A percentile compares a stretch with the other conserved stretches of the same genome.
Conservation (phyloP, 139 green algal species). For the Volvox africanus region DNA sequence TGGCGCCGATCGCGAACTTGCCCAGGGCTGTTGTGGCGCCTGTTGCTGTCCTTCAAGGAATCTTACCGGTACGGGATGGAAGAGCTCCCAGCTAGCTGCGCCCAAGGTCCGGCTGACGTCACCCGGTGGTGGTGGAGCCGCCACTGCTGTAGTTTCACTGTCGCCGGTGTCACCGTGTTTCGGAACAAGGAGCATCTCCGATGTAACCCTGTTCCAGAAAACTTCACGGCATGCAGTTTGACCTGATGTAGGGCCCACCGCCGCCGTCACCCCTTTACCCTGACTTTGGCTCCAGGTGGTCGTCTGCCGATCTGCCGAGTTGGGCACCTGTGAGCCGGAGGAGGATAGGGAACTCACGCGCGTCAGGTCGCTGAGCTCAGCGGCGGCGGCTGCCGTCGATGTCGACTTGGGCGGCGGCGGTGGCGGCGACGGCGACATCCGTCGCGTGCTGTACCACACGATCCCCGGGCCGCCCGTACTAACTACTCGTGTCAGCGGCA, state of each 20-base stretch:
- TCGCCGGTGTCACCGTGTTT: neutral
- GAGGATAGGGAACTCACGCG: neutral
- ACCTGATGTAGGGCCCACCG: neutral
- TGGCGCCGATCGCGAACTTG: neutral
- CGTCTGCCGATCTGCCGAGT: neutral
- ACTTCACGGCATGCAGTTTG: neutral
- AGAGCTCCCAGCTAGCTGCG: neutral
- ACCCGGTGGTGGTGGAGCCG: neutral
- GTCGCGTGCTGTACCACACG: constrained; percentile 37
- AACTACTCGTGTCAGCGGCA: neutral
- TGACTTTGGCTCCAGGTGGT: no score
- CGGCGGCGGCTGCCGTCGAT: neutral
- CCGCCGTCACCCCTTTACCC: neutral
- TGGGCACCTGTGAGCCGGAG: neutral
- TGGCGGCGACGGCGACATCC: neutral
- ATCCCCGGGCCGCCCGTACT: constrained; percentile 12
- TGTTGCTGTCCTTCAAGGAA: neutral
- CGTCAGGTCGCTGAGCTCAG: neutral
- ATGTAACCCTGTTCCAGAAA: constrained; percentile 27
- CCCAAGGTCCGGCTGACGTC: neutral
- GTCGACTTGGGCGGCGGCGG: neutral
- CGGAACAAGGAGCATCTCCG: neutral
- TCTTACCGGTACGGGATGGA: neutral
- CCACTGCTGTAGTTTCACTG: neutral
- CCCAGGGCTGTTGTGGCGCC: neutral